A percentile compares a stretch with the other conserved stretches of the same genome.
These are phyloP conservation scores for Curvularia verruculosa DNA, from an alignment of 2,329 filamentous ascomycete genomes.

Conservation along the genomic window DNA sequence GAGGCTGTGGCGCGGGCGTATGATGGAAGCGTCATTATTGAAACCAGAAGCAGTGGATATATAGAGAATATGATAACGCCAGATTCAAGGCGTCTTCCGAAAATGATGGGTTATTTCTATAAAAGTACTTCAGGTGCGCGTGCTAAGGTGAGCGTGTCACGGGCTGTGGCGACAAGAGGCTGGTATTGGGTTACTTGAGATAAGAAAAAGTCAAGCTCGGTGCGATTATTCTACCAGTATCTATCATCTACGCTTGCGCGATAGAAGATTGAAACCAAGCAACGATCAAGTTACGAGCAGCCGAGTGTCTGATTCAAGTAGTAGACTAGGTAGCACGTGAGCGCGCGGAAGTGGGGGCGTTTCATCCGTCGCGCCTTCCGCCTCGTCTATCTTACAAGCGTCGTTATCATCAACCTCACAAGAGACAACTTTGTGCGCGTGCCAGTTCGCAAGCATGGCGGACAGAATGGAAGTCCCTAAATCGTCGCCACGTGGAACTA, in stretches of 20 bases:
- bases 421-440: constrained; percentile 2
- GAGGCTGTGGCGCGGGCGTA: constrained; percentile 30
- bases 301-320: background rate
- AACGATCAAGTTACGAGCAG: background rate
- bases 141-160: background rate
- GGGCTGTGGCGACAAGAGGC: background rate
- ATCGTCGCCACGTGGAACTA: constrained; percentile 42
- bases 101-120: background rate
- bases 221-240: background rate
- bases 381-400: constrained; percentile 1
- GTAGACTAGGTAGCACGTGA: constrained; percentile 23
- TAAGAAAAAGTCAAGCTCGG: no score
- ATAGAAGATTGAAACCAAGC: background rate
- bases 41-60: background rate
- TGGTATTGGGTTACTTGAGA: background rate
- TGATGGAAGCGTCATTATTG: constrained; percentile 23
- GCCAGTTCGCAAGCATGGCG: constrained; percentile 25
- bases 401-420: constrained; percentile 15
- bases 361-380: constrained; percentile 16
- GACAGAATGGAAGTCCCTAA: constrained; percentile 40
- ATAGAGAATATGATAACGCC: background rate
- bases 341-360: constrained; percentile 30
- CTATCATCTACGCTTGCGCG: no score
- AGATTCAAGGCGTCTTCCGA: background rate
- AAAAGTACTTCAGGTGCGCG: background rate